phyloP scores from a whole-genome alignment of 1,284 basidiomycete species.

The Leccinum griseonigrum region DNA sequence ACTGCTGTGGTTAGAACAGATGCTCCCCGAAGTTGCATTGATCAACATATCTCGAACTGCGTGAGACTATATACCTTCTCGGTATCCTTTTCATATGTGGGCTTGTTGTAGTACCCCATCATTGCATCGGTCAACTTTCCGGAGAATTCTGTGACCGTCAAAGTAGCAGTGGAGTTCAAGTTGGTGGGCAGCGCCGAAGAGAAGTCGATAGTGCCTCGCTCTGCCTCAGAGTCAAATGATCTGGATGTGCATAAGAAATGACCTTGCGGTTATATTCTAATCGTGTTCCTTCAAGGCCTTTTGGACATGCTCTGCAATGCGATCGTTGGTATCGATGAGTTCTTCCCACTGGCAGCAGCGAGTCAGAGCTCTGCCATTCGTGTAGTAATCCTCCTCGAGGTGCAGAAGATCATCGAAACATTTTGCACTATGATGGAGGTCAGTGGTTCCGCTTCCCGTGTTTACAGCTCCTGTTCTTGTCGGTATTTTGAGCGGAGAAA shows the following conservation, averaged over 20 bases:
- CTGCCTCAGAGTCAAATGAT: constrained; percentile 59
- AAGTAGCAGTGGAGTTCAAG: constrained; percentile 55
- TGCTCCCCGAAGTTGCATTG: not conserved
- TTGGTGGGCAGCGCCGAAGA: constrained; percentile 49
- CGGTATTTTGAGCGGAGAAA: constrained; percentile 19
- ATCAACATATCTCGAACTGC: constrained; percentile 66
- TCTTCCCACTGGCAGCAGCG: constrained; percentile 33
- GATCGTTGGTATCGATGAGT: constrained; percentile 31
- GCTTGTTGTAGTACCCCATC: constrained; percentile 67
- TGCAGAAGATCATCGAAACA: constrained; percentile 41
- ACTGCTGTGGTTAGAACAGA: constrained; percentile 29
- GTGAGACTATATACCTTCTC: constrained; percentile 75
- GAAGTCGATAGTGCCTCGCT: constrained; percentile 64
- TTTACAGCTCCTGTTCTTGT: not conserved
- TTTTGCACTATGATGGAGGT: constrained; percentile 28
- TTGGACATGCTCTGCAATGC: constrained; percentile 28
- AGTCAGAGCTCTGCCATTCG: constrained; percentile 32
- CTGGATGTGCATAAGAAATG: constrained; percentile 39
- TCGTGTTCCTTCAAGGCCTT: constrained; percentile 38
- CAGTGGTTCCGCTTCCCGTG: constrained; percentile 1
- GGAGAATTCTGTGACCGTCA: constrained; percentile 58
- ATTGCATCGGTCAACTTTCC: constrained; percentile 65
- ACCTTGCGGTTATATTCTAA: constrained; percentile 32
- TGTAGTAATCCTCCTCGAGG: constrained; percentile 43
- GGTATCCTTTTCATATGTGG: constrained; percentile 54